Evolutionary conservation across 2,329 filamentous ascomycete genomes (phyloP).

Genomic region (Trichoderma sp.): DNA sequence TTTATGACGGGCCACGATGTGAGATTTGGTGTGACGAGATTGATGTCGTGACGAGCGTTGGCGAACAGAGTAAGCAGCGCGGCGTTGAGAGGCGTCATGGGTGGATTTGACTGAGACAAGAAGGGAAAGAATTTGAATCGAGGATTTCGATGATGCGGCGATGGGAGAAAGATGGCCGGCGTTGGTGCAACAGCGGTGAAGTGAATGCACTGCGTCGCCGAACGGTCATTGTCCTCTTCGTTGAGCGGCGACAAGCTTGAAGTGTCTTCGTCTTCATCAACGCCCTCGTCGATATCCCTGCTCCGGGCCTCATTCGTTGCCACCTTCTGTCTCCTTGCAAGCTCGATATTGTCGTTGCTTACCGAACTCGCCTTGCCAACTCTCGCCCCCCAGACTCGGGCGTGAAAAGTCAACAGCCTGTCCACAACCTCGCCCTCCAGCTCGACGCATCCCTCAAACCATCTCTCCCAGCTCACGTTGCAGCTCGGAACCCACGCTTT

Average conservation of each 20-base stretch:
- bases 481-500: constrained; percentile 71
- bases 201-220: constrained; percentile 32
- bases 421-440: constrained; percentile 60
- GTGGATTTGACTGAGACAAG: constrained; percentile 46
- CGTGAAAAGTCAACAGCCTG: constrained; percentile 65
- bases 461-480: constrained; percentile 84
- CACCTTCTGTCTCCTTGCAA: background rate
- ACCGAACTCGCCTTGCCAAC: constrained; percentile 12
- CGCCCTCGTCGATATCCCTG: background rate
- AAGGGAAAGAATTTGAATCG: constrained; percentile 59
- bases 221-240: constrained; percentile 19
- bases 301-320: background rate
- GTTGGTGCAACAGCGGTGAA: constrained; percentile 30
- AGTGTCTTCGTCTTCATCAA: constrained; percentile 10
- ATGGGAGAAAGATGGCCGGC: constrained; percentile 66
- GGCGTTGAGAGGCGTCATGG: constrained; percentile 64
- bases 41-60: constrained; percentile 57
- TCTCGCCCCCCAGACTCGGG: constrained; percentile 58
- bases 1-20: constrained; percentile 64
- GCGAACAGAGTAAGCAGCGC: constrained; percentile 60
- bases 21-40: constrained; percentile 74
- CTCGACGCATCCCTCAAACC: constrained; percentile 75
- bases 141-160: constrained; percentile 68
- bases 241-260: constrained; percentile 20
- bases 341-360: background rate